Conservation (phyloP, 371 early-diverging fungal genomes). For the Mycotypha africana region DNA sequence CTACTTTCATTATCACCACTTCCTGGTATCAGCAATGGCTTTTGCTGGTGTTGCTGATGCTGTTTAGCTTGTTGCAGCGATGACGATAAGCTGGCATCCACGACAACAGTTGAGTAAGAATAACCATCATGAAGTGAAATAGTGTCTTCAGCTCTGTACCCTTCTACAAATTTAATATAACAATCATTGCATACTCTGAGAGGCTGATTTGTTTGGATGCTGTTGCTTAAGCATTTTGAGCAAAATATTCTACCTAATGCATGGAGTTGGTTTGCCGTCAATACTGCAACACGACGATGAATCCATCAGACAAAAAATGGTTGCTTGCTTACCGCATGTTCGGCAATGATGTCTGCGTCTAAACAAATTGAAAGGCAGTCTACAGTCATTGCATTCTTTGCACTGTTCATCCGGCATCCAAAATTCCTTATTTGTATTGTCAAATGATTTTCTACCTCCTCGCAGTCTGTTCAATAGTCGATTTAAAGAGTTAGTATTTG, state of each 20-base stretch:
- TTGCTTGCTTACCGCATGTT: conserved; percentile 61
- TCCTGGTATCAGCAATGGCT: conserved; percentile 6
- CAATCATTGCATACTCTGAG: conserved; percentile 21
- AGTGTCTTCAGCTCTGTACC: conserved; percentile 9
- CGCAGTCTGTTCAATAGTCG: conserved; percentile 45
- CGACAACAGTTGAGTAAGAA: conserved; percentile 7
- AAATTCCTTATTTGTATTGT: conserved; percentile 49
- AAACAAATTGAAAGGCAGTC: conserved; percentile 59
- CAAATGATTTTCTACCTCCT: conserved; percentile 33
- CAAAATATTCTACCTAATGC: conserved; percentile 25
- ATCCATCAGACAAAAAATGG: no score
- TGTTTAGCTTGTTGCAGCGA: conserved; percentile 9
- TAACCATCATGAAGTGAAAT: conserved; percentile 12
- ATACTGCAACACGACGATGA: no score
- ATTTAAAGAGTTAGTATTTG: conserved; percentile 47
- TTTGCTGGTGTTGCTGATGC: no score
- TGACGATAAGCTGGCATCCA: conserved; percentile 2
- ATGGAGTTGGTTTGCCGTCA: no score
- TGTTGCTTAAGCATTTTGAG: conserved; percentile 16
- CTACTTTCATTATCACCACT: conserved; percentile 10
- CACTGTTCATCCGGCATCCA: conserved; percentile 83
- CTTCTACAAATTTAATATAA: conserved; percentile 11
- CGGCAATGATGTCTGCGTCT: conserved; percentile 82
- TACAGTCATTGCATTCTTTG: conserved; percentile 76
- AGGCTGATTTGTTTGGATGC: conserved; percentile 12